Evolutionary conservation across 1,284 basidiomycete species (phyloP), one percentile per base, ranked within the genome.

Genomic region (Sanghuangporus baumii): DNA sequence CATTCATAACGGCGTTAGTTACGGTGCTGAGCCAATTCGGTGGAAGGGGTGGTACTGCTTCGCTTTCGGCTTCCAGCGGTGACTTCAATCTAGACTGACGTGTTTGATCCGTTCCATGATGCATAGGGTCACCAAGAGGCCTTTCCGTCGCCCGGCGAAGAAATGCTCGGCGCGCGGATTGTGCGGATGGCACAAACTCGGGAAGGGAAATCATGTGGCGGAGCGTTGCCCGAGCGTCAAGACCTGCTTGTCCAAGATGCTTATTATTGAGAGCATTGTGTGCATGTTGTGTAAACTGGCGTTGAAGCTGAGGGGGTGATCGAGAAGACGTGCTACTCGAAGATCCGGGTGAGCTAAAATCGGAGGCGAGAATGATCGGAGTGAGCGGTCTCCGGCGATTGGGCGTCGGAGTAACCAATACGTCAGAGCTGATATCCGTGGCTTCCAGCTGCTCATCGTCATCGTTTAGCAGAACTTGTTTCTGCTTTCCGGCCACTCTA

Each of bases 181-280:
- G 8, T 11, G 34, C 31, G 6, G 34, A 18, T n/a, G 16, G 43
- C 18, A 34, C 31, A 57, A 88, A 82, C 66, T 80, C 81, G 18
- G 86, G 83, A 11, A 79, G 78, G 23, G 87, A 89, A 0, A 81
- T 81, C 77, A 89, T 88, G 68, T 88, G 87, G 20, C 87, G 80
- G 12, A 90, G 78, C 68, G 88, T 83, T 7, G 83, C 81, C 9
- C 80, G 79, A 6, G 87, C 86, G 16, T 83, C 83, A n/a, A 77
- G 75, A 37, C 67, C 71, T 6, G 20, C 7, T 41, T 40, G 51
- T 11, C 11, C 40, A 12, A 23, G 34, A 12, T 41, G 48, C n/a
- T 54, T n/a, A 26, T 37, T 54, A 2, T 8, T 60, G 36, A 37
- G 43, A 31, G 40, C 31, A 40, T 54, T 55, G 16, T 14, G 46